Conservation (phyloP, 2,329 filamentous ascomycete species). For the Fusarium sambucinum region DNA sequence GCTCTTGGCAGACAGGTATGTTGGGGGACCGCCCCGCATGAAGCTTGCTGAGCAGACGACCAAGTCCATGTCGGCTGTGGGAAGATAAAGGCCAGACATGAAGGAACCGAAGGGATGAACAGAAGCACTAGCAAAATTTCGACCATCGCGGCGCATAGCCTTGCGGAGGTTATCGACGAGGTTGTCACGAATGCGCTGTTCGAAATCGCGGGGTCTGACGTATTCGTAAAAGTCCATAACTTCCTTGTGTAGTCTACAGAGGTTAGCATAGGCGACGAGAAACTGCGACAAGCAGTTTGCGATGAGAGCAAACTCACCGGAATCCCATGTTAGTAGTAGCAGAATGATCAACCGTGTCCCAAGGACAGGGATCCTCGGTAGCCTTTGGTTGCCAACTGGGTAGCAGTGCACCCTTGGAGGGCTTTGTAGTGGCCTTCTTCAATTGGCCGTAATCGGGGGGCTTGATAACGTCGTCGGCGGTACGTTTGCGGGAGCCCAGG, state of each 20-base stretch:
- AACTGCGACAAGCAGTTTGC: background rate
- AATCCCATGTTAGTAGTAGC: conserved; percentile 64
- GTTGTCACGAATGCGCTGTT: conserved; percentile 78
- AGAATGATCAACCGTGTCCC: conserved; percentile 69
- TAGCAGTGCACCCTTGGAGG: conserved; percentile 63
- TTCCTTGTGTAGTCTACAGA: conserved; percentile 83
- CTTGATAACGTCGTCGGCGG: conserved; percentile 75
- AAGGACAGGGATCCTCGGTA: conserved; percentile 68
- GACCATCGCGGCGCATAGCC: conserved; percentile 64
- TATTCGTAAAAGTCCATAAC: conserved; percentile 90
- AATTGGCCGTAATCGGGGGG: conserved; percentile 64
- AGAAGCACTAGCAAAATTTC: conserved; percentile 69
- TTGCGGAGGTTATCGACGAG: conserved; percentile 76
- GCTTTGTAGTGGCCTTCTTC: conserved; percentile 64
- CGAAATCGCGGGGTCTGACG: conserved; percentile 80
- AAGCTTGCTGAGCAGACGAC: conserved; percentile 77
- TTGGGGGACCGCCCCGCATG: conserved; percentile 63
- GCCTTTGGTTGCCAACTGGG: conserved; percentile 63
- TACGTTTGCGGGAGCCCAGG: conserved; percentile 80
- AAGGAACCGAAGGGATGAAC: conserved; percentile 92
- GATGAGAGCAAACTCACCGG: conserved; percentile 60
- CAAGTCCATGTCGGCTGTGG: conserved; percentile 91
- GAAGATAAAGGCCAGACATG: conserved; percentile 79
- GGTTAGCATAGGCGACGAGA: background rate
- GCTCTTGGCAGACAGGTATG: conserved; percentile 63